These are phyloP conservation scores for Clitocybe nebularis DNA, from an alignment of 1,284 basidiomycete species.

Conservation along the genomic window DNA sequence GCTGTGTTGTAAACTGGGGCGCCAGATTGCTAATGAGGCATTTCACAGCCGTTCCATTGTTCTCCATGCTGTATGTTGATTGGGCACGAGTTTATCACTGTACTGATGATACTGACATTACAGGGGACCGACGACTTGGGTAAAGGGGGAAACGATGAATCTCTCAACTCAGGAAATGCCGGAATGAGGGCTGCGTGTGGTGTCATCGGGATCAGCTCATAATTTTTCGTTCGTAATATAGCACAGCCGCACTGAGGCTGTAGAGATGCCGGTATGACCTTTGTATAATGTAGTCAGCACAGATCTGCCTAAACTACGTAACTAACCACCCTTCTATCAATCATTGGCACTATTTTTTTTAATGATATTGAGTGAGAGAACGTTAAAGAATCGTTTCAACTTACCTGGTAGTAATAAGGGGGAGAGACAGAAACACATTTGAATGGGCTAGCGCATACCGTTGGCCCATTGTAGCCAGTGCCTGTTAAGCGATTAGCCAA, in stretches of 20 bases:
- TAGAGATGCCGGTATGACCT: no score
- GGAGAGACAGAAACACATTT: conserved; percentile 46
- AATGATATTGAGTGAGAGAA: no score
- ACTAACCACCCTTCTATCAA: no score
- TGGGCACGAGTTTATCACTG: neutral
- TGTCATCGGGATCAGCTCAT: conserved; percentile 54
- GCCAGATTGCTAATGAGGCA: neutral
- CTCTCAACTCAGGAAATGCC: conserved; percentile 69
- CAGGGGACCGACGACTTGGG: conserved; percentile 71
- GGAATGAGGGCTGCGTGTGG: conserved; percentile 59
- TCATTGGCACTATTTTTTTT: conserved; percentile 25
- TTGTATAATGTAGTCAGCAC: no score
- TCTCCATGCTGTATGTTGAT: conserved; percentile 54
- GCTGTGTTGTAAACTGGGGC: neutral
- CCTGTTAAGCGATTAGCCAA: conserved; percentile 20
- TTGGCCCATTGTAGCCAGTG: conserved; percentile 45
- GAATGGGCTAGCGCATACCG: conserved; percentile 37
- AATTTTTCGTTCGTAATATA: neutral
- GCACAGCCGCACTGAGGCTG: neutral
- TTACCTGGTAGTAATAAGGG: conserved; percentile 53
- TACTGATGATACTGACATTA: neutral
- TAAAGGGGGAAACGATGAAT: conserved; percentile 60
- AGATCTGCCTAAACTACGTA: no score
- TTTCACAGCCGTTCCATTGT: conserved; percentile 49
- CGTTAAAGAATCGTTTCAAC: no score